Base-by-base conservation (phyloP, 768 basidiomycete genomes). In the Kwoniella pini region DNA sequence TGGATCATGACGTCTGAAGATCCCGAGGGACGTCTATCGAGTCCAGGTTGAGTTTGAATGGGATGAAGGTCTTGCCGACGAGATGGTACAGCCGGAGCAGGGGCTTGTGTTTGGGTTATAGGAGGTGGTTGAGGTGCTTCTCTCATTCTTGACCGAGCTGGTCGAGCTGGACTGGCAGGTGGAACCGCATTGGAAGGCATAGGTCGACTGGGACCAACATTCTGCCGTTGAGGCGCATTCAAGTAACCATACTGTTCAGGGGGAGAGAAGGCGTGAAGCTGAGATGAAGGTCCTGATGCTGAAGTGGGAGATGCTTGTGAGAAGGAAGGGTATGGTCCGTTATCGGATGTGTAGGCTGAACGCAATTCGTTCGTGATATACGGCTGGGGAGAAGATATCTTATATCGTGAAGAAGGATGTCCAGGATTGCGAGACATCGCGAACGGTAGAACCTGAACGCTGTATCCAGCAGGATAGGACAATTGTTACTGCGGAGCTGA, bases 381-480 rank as follows among this genome's bases (percentile, higher is more conserved):
- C 4, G 70, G 70, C 30, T 71, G 70, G 4, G 70, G 70, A 19
- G 63, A 59, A 21, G 70, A 72, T 30, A 72, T 69, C 50, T 68
- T 69, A 53, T 69, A 69, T 40, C 57, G 61, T 10, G 63, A 43
- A 17, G 64, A 54, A 6, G 54, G 26, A 6, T 59, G 53, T 13
- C 54, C 55, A 5, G 45, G 56, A n/a, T 56, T 62, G 7, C 67
- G 51, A 4, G 67, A 69, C 67, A 69, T 69, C 42, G 38, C 28
- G 52, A 40, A 7, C 26, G 5, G 7, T 2, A 30, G 7, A 15
- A 5, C 40, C 40, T 13, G 9, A 19, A 42, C 40, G 11, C n/a
- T 42, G 11, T 36, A 36, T 7, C 33, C 7, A 10, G 40, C 7
- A 17, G 40, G 40, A 10, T 6, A 10, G 7, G 15, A 7, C 33